phyloP scores from a whole-genome alignment of 163 green algal genomes.

The Scenedesmus sp. region DNA sequence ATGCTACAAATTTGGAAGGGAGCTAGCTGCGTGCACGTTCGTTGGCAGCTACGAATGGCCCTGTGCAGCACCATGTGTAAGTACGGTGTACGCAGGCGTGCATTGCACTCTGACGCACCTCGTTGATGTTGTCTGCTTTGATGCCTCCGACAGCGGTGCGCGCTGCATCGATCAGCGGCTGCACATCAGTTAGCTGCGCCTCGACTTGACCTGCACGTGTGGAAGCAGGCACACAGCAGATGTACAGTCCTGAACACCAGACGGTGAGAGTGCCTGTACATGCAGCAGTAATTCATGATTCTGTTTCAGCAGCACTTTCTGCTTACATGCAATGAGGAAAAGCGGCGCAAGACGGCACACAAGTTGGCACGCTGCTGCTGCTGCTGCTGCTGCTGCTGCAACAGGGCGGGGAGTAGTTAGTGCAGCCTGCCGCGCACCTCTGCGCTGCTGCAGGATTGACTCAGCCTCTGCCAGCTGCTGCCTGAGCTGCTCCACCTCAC shows the following conservation, averaged over 20 bases:
- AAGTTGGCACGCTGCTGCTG: neutral
- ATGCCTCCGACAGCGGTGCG: constrained; percentile 82
- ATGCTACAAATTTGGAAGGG: too few relatives aligned
- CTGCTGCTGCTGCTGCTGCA: neutral
- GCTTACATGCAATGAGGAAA: neutral
- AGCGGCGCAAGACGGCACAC: neutral
- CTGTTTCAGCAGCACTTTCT: too few relatives aligned
- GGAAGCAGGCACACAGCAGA: neutral
- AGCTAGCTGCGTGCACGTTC: too few relatives aligned
- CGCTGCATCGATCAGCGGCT: constrained; percentile 85
- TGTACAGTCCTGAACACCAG: neutral
- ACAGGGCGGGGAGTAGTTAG: neutral
- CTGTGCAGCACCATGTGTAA: neutral
- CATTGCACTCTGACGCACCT: constrained; percentile 78
- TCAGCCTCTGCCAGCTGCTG: constrained; percentile 76
- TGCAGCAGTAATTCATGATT: too few relatives aligned
- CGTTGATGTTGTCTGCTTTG: constrained; percentile 86
- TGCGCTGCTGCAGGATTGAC: constrained; percentile 64
- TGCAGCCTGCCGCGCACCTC: constrained; percentile 8
- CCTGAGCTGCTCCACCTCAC: constrained; percentile 82
- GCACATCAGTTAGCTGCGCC: constrained; percentile 80
- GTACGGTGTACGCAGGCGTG: constrained; percentile 28
- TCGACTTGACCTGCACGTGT: neutral
- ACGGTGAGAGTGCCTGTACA: too few relatives aligned
- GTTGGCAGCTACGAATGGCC: too few relatives aligned